phyloP scores from a whole-genome alignment of 345 rosid genomes.

The Dipteronia dyeriana region DNA sequence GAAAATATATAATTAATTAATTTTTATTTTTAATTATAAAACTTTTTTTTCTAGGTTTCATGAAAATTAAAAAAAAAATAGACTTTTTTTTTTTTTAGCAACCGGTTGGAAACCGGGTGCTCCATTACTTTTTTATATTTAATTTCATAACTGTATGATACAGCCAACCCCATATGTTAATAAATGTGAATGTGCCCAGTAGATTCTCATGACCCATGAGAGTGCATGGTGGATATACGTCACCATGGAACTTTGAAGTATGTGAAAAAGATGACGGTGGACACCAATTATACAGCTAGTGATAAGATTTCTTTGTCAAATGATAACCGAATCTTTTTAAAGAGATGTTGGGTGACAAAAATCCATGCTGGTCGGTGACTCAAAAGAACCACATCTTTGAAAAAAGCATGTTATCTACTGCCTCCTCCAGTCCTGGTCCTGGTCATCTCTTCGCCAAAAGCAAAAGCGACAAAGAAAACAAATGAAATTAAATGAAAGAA shows the following conservation, averaged over 20 bases:
- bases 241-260: not conserved
- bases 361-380: constrained; percentile 28
- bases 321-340: not conserved
- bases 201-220: too few relatives aligned
- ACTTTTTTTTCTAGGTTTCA: too few relatives aligned
- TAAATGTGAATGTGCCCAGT: not conserved
- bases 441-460: constrained; percentile 25
- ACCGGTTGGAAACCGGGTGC: too few relatives aligned
- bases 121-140: too few relatives aligned
- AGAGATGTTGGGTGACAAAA: constrained; percentile 11
- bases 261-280: constrained; percentile 3
- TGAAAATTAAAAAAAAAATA: too few relatives aligned
- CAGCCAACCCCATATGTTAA: too few relatives aligned
- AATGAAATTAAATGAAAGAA: constrained; percentile 11
- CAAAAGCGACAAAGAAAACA: constrained; percentile 24
- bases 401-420: constrained; percentile 24
- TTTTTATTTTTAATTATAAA: too few relatives aligned
- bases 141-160: too few relatives aligned
- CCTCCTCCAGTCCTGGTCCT: not conserved
- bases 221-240: not conserved
- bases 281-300: not conserved
- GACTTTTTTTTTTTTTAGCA: too few relatives aligned
- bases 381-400: constrained; percentile 33
- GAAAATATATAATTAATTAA: too few relatives aligned
- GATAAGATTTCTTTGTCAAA: not conserved